Evolutionary conservation across 495 filamentous ascomycete species (phyloP).

Genomic region (Astrocystis sublimbata): DNA sequence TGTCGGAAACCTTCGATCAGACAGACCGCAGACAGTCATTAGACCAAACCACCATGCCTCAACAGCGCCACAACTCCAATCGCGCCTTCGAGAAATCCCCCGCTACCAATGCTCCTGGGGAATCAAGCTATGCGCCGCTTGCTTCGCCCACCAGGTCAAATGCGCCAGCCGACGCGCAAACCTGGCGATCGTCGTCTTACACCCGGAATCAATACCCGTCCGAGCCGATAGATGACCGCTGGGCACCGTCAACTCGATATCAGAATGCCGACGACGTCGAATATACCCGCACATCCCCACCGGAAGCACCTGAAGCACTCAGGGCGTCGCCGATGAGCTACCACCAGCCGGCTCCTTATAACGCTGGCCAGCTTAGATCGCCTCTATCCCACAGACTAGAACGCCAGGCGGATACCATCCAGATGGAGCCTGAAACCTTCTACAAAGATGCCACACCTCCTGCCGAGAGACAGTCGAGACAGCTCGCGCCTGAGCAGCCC

Average conservation of each 20-base stretch:
- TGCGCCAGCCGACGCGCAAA: conserved; percentile 47
- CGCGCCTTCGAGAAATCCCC: conserved; percentile 46
- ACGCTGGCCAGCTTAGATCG: conserved; percentile 26
- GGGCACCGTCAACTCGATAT: conserved; percentile 36
- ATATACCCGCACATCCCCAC: conserved; percentile 42
- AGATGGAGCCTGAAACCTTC: conserved; percentile 47
- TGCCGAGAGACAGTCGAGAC: conserved; percentile 28
- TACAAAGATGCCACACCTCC: conserved; percentile 36
- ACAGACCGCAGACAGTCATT: conserved; percentile 44
- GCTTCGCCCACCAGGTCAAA: conserved; percentile 51
- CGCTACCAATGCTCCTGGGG: conserved; percentile 48
- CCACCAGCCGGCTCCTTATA: conserved; percentile 45
- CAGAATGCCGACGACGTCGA: conserved; percentile 37
- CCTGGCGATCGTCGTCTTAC: conserved; percentile 51
- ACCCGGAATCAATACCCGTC: conserved; percentile 46
- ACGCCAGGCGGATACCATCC: conserved; percentile 16
- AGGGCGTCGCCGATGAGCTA: conserved; percentile 61
- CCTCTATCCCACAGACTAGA: conserved; percentile 28
- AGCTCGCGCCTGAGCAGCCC: conserved; percentile 36
- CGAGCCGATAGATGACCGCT: conserved; percentile 40
- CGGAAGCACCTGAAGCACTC: conserved; percentile 61
- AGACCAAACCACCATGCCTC: conserved; percentile 36
- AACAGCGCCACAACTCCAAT: conserved; percentile 38
- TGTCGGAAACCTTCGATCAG: conserved; percentile 42
- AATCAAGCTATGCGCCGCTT: conserved; percentile 53